Percentiles rank a stretch among this genome's conserved stretches.
These are phyloP conservation scores for Verticillium nubilum DNA, from an alignment of 2,329 filamentous ascomycete genomes.

Conservation along the genomic window DNA sequence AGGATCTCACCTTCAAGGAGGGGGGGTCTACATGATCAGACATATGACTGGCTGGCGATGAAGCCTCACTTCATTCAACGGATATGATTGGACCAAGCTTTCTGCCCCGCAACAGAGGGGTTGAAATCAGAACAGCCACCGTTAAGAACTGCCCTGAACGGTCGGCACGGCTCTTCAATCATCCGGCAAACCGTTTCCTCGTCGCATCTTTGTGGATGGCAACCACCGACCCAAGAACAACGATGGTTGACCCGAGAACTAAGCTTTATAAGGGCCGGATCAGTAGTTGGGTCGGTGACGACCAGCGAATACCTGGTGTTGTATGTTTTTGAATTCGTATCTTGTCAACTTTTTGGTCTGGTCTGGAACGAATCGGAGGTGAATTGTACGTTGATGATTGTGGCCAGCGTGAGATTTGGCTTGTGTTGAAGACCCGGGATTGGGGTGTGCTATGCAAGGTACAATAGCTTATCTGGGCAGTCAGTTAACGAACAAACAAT, in stretches of 20 bases:
- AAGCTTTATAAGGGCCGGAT: neutral
- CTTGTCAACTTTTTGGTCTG: no score
- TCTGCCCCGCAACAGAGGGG: neutral
- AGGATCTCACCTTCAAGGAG: conserved; percentile 3
- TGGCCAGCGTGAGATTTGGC: no score
- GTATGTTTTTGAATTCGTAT: no score
- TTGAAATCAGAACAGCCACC: neutral
- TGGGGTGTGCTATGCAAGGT: no score
- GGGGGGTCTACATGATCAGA: conserved; percentile 7
- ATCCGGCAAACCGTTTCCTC: neutral
- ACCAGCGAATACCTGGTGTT: no score
- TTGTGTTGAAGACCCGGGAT: no score
- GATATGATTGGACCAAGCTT: neutral
- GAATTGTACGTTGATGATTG: no score
- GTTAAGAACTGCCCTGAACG: neutral
- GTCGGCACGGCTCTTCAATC: neutral
- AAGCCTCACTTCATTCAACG: neutral
- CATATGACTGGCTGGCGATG: neutral
- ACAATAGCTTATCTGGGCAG: no score
- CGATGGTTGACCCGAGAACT: neutral
- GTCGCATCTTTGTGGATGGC: neutral
- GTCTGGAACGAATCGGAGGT: no score
- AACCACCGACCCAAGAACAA: neutral
- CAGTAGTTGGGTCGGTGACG: no score
- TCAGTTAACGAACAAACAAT: no score